phyloP scores from a whole-genome alignment of 331 rosid genomes.

The Rhamnella rubrinervis region DNA sequence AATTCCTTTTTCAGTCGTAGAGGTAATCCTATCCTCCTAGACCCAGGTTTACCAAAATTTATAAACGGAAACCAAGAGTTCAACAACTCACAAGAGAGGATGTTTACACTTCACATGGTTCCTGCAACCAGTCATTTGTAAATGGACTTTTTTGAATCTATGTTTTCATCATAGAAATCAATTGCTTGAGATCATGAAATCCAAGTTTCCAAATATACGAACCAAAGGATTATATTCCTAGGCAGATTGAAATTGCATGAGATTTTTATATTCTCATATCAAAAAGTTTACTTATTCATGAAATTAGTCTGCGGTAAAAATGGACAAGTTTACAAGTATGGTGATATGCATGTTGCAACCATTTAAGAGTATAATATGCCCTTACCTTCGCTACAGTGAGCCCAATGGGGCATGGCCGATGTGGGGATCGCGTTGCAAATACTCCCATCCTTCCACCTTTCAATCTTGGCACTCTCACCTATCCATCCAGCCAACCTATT shows the following conservation, averaged over 20 bases:
- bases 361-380: conserved; percentile 3
- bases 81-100: not conserved
- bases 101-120: not conserved
- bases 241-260: not conserved
- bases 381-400: conserved; percentile 89
- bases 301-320: not conserved
- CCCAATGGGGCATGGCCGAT: conserved; percentile 96
- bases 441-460: conserved; percentile 88
- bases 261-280: not conserved
- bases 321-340: not conserved
- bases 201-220: not conserved
- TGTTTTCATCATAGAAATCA: conserved; percentile 7
- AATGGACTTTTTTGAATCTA: conserved; percentile 5
- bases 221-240: too few relatives aligned
- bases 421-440: conserved; percentile 93
- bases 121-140: not conserved
- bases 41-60: not conserved
- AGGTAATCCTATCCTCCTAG: not conserved
- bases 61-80: not conserved
- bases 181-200: conserved; percentile 3
- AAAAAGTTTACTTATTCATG: conserved; percentile 8
- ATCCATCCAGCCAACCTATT: conserved; percentile 44
- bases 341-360: conserved; percentile 8
- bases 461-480: conserved; percentile 93
- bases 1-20: not conserved